A percentile compares a stretch with the other conserved stretches of the same genome.
These are phyloP conservation scores for Verticillium longisporum DNA, from an alignment of 2,329 filamentous ascomycete genomes.

Conservation along the genomic window DNA sequence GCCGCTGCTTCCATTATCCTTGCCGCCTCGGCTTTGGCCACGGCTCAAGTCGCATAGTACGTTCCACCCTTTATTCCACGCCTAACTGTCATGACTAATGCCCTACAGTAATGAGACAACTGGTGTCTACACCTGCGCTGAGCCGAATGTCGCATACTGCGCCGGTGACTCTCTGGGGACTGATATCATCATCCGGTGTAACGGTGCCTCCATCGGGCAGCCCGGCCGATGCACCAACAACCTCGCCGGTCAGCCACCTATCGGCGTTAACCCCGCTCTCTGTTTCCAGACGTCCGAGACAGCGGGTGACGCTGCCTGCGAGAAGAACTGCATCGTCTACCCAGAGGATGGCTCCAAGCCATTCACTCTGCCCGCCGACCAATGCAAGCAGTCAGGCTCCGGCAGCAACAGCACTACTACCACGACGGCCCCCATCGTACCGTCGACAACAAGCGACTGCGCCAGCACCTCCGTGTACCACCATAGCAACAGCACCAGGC, in stretches of 20 bases:
- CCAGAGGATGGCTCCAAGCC: conserved; percentile 17
- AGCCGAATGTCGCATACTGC: conserved; percentile 35
- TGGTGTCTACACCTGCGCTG: conserved; percentile 28
- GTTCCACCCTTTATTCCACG: conserved; percentile 1
- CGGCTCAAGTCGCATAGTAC: conserved; percentile 28
- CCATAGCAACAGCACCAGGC: neutral
- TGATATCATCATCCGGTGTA: conserved; percentile 42
- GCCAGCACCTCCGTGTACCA: neutral
- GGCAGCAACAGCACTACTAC: conserved; percentile 10
- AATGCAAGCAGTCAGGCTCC: conserved; percentile 22
- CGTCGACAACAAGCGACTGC: neutral
- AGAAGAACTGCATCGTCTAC: conserved; percentile 43
- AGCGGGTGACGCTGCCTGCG: conserved; percentile 38
- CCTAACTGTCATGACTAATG: neutral
- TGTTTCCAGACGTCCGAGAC: conserved; percentile 32
- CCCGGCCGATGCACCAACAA: conserved; percentile 37
- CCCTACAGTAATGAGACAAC: conserved; percentile 15
- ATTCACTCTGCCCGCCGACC: conserved; percentile 27
- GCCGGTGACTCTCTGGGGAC: conserved; percentile 26
- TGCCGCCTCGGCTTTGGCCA: conserved; percentile 27
- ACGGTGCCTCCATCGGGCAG: conserved; percentile 25
- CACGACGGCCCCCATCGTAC: conserved; percentile 1
- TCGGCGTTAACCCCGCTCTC: conserved; percentile 23
- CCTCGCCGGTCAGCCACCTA: conserved; percentile 33
- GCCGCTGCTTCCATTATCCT: conserved; percentile 20